These are phyloP conservation scores for Colletotrichum filicis DNA, from an alignment of 2,329 filamentous ascomycete species.

Conservation along the genomic window DNA sequence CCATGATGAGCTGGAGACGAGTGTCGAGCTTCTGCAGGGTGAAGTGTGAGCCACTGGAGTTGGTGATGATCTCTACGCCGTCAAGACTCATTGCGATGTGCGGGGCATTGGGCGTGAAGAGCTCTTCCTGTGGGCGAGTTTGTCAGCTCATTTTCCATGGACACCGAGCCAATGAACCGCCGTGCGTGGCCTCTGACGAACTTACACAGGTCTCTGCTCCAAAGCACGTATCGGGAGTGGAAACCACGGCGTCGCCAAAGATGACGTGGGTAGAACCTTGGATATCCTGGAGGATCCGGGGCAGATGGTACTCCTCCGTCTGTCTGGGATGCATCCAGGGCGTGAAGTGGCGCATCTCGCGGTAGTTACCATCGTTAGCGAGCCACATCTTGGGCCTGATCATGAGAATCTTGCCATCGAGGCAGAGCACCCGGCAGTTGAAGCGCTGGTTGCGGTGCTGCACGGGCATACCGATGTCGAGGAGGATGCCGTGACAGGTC, in stretches of 20 bases:
- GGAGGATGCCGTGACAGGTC: conserved; percentile 72
- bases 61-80: conserved; percentile 79
- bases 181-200: not conserved
- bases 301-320: conserved; percentile 74
- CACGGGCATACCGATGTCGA: conserved; percentile 75
- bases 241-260: conserved; percentile 76
- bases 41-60: conserved; percentile 76
- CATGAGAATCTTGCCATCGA: conserved; percentile 75
- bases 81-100: conserved; percentile 42
- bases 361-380: conserved; percentile 74
- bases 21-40: conserved; percentile 69
- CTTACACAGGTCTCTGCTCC: conserved; percentile 67
- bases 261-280: conserved; percentile 58
- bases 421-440: conserved; percentile 51
- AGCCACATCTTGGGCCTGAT: conserved; percentile 78
- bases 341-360: conserved; percentile 71
- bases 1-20: conserved; percentile 71
- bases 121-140: conserved; percentile 55
- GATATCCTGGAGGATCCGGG: conserved; percentile 67
- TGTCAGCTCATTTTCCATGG: not conserved
- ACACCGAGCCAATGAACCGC: not conserved
- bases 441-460: conserved; percentile 52
- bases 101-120: conserved; percentile 66
- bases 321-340: conserved; percentile 69
- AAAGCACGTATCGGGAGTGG: conserved; percentile 68